These are phyloP conservation scores for Dillenia turbinata DNA, from an alignment of 164 flowering plant genomes.

Conservation along the genomic window DNA sequence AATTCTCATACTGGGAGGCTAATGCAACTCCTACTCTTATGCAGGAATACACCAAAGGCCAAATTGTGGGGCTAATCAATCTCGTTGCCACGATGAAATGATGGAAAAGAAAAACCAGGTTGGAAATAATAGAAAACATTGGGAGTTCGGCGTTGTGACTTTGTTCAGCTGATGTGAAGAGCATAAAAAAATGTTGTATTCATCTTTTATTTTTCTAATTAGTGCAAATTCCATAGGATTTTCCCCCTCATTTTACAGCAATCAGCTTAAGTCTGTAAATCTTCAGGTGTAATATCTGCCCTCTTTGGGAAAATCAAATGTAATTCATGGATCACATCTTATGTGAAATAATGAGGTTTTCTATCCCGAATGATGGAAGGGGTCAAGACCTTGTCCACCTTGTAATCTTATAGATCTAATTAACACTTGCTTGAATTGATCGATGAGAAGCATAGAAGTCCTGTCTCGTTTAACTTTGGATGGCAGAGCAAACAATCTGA, in stretches of 20 bases:
- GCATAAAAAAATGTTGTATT: constrained; percentile 7
- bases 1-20: neutral
- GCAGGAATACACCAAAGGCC: constrained; percentile 92
- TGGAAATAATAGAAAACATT: constrained; percentile 84
- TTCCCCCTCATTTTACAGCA: neutral
- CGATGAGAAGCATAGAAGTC: no score
- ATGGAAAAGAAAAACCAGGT: constrained; percentile 88
- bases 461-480: no score
- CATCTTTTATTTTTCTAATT: constrained; percentile 3
- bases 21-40: neutral
- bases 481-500: no score
- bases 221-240: constrained; percentile 14
- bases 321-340: no score
- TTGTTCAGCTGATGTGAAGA: neutral
- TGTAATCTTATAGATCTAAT: neutral
- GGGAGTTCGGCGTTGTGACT: constrained; percentile 32
- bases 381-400: constrained; percentile 18
- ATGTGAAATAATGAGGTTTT: neutral
- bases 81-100: constrained; percentile 92
- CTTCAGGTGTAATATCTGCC: no score
- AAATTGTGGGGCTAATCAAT: constrained; percentile 72
- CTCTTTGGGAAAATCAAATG: no score
- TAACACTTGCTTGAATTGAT: no score
- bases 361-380: neutral
- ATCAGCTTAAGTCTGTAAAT: no score